phyloP scores from a whole-genome alignment of 768 basidiomycete genomes.

The Tulasnella sp. region DNA sequence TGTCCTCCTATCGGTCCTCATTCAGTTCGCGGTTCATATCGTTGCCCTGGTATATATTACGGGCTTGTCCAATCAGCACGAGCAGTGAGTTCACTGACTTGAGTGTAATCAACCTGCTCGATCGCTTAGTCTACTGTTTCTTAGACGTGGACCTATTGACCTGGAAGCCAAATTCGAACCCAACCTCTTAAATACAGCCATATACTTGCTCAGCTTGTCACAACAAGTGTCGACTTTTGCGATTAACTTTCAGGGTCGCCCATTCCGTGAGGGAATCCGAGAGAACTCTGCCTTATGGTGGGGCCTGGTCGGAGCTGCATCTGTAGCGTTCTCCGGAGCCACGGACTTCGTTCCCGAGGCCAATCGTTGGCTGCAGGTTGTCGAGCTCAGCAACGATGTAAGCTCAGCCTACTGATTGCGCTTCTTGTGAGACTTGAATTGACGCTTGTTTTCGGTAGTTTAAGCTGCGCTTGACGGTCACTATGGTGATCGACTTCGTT shows the following conservation, averaged over 20 bases:
- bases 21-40: conserved; percentile 94
- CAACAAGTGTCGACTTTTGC: conserved; percentile 99
- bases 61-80: conserved; percentile 60
- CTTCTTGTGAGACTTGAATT: not conserved
- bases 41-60: conserved; percentile 87
- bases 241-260: conserved; percentile 97
- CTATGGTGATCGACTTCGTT: conserved; percentile 81
- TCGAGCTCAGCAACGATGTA: conserved; percentile 72
- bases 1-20: conserved; percentile 78
- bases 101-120: not conserved
- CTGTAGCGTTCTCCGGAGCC: conserved; percentile 86
- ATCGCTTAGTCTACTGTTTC: conserved; percentile 2
- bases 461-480: conserved; percentile 59
- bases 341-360: conserved; percentile 92
- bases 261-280: conserved; percentile 94
- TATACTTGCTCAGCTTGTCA: conserved; percentile 87
- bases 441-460: conserved; percentile 42
- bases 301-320: conserved; percentile 79
- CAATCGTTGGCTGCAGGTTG: conserved; percentile 93
- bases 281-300: conserved; percentile 92
- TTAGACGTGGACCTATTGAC: conserved; percentile 66
- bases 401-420: conserved; percentile 27
- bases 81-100: conserved; percentile 39
- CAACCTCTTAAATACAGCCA: conserved; percentile 87
- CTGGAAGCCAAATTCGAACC: conserved; percentile 96